phyloP scores from a whole-genome alignment of 352 stramenopile genomes.

The Phytophthora ohioensis region DNA sequence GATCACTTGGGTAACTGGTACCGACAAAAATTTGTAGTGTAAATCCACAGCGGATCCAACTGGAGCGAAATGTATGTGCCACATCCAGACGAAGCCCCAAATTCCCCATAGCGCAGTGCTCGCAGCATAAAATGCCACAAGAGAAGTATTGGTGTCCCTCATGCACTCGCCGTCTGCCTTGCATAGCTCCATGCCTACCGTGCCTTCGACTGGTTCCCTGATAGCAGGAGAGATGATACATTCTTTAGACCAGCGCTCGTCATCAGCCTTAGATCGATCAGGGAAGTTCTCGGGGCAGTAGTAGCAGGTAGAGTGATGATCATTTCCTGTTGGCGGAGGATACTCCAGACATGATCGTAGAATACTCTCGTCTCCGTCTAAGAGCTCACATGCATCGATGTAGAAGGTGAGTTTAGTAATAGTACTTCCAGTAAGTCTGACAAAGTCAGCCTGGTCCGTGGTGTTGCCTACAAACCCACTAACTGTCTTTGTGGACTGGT shows the following conservation, averaged over 20 bases:
- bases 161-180: constrained; percentile 47
- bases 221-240: constrained; percentile 37
- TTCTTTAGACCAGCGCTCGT: constrained; percentile 15
- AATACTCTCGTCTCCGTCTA: constrained; percentile 46
- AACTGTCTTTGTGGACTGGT: constrained; percentile 43
- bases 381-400: constrained; percentile 65
- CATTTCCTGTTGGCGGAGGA: neutral
- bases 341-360: constrained; percentile 56
- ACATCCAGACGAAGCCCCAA: constrained; percentile 41
- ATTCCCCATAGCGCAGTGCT: constrained; percentile 44
- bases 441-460: constrained; percentile 14
- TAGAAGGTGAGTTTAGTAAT: constrained; percentile 49
- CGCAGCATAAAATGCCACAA: constrained; percentile 46
- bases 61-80: constrained; percentile 46
- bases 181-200: constrained; percentile 59
- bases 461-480: constrained; percentile 16
- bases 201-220: constrained; percentile 39
- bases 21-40: constrained; percentile 54
- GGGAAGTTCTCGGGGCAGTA: constrained; percentile 49
- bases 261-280: neutral
- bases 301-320: constrained; percentile 39
- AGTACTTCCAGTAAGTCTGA: constrained; percentile 20
- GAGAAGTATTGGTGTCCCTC: constrained; percentile 16
- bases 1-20: constrained; percentile 45
- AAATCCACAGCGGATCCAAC: constrained; percentile 48